These are phyloP conservation scores for Pezicula rhizophila DNA, from an alignment of 2,329 filamentous ascomycete genomes.

Conservation along the genomic window DNA sequence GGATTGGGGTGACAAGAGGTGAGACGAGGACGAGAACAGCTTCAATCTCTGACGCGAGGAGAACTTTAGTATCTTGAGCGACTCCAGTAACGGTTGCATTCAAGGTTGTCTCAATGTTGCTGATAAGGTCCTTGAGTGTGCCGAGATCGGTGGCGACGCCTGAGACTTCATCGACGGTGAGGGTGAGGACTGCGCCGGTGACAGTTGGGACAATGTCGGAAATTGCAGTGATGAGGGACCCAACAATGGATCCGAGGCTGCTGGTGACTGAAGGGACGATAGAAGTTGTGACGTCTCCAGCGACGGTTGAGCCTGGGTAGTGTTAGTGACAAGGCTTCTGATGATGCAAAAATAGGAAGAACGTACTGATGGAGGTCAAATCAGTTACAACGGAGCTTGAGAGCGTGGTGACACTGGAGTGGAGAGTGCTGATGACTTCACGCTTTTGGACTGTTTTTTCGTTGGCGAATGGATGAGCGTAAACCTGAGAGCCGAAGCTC, in stretches of 20 bases:
- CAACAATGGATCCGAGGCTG: conserved; percentile 1
- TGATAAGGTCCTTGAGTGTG: conserved; percentile 46
- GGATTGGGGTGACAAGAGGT: conserved; percentile 6
- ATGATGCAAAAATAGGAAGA: not conserved
- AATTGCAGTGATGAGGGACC: not conserved
- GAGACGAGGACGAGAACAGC: conserved; percentile 4
- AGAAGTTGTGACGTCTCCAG: not conserved
- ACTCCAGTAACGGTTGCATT: not conserved
- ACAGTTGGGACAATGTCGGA: conserved; percentile 2
- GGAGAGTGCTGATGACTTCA: not conserved
- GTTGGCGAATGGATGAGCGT: conserved; percentile 2
- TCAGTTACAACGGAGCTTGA: conserved; percentile 1
- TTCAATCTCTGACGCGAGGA: conserved; percentile 5
- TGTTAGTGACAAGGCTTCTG: not conserved
- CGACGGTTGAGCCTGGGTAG: not conserved
- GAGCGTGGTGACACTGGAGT: not conserved
- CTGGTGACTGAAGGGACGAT: conserved; percentile 5
- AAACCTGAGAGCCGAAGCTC: conserved; percentile 6
- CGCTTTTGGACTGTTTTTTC: not conserved
- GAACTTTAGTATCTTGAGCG: not conserved
- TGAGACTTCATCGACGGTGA: conserved; percentile 2
- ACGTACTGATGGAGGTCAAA: conserved; percentile 9
- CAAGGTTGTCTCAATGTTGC: conserved; percentile 39
- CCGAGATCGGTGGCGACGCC: conserved; percentile 1
- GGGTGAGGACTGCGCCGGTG: not conserved